These are phyloP conservation scores for Coelastrella sp. DNA, from an alignment of 139 green algal species.

Conservation along the genomic window DNA sequence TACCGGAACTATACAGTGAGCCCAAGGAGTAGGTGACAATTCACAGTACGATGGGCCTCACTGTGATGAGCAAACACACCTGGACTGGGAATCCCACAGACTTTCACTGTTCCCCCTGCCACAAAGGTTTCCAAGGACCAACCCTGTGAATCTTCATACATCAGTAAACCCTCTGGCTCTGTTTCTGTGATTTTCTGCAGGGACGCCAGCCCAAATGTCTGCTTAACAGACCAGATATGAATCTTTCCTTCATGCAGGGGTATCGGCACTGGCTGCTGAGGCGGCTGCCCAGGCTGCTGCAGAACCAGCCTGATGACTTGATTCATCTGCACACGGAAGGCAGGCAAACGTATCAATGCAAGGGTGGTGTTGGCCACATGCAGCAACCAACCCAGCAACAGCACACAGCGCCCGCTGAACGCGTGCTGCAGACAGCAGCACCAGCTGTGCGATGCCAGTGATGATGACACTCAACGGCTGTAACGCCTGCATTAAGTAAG, in stretches of 20 bases:
- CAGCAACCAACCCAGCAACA: not conserved
- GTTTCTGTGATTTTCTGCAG: not conserved
- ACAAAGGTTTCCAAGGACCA: not conserved
- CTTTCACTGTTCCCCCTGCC: not conserved
- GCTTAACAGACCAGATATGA: not conserved
- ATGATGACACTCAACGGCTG: not conserved
- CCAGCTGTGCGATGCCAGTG: not conserved
- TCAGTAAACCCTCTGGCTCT: not conserved
- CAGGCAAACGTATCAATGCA: not conserved
- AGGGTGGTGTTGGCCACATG: not conserved
- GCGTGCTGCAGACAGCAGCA: not conserved
- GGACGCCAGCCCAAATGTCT: not conserved
- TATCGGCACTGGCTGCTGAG: not conserved
- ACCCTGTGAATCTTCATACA: not conserved
- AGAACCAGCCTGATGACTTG: not conserved
- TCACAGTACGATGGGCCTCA: not conserved
- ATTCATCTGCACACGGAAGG: not conserved
- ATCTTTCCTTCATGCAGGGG: not conserved
- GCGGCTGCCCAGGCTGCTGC: not conserved
- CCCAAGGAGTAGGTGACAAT: no score
- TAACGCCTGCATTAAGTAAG: not conserved
- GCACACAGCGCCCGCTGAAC: not conserved
- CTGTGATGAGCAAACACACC: not conserved
- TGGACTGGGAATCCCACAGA: not conserved
- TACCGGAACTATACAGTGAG: no score